Evolutionary conservation across 208 protist species (phyloP), one percentile per base, ranked within the genome.

Genomic region (Wallacemonas sp.): DNA sequence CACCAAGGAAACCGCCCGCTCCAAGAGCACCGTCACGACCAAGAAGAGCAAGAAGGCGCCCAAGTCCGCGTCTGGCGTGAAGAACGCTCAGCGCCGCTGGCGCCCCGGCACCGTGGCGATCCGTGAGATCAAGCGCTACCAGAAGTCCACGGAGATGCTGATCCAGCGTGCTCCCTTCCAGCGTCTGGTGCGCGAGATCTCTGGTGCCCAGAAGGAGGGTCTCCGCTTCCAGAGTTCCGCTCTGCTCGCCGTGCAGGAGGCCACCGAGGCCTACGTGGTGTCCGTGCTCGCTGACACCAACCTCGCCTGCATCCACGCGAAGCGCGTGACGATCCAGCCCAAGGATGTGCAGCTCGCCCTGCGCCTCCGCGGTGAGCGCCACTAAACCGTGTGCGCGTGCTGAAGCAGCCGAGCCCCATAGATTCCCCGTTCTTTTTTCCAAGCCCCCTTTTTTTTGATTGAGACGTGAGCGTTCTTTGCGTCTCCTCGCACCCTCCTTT

Each of bases 91-190:
- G 71, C 76, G 97, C 63, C 78, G 73, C 71, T 98, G 94, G 92
- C 81, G 96, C 67, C 98, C 97, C 65, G 98, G 98, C 71, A 99
- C 97, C n/a, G 97, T 98, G 29, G 98, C 98, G 32, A 91, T 99
- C 53, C 88, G 97, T 77, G 98, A 99, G 86, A 99, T 99, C 83
- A 79, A 95, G 58, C 73, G 68, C 45, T 93, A 85, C 81, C 86
- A 93, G 78, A 87, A 87, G 73, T 77, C 68, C 58, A 95, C 89
- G 26, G 87, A 95, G 64, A 86, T 97, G 57, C 83, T 97, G 46
- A 92, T 97, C 52, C 74, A 91, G 60, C 92, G 91, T 71, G 68
- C 85, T 1, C 83, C 89, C 34, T 97, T 97, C 85, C 87, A 93
- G 78, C 77, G 92, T 66, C 79, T 96, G 27, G 89, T 96, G 32